These are phyloP conservation scores for Pyrrhoderma lamaoense DNA, from an alignment of 1,284 basidiomycete genomes.

Conservation along the genomic window DNA sequence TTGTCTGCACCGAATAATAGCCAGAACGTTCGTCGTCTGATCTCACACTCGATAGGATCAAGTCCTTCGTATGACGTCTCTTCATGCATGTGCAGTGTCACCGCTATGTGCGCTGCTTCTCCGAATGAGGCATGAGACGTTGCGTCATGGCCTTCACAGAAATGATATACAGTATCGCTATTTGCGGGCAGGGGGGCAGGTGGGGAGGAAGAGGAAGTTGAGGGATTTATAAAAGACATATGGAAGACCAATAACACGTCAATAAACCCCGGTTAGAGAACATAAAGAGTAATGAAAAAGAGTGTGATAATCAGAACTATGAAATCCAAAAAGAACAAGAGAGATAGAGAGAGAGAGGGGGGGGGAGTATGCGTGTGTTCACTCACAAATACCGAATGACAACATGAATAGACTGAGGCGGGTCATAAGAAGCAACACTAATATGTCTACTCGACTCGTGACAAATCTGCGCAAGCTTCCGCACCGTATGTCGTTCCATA, in stretches of 20 bases:
- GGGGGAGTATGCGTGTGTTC: too few species aligned
- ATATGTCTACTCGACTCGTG: slow-evolving; percentile 77
- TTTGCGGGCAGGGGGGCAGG: neutral
- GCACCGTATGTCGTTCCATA: slow-evolving; percentile 69
- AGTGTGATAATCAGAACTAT: too few species aligned
- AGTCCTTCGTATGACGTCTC: slow-evolving; percentile 72
- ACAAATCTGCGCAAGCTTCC: slow-evolving; percentile 70
- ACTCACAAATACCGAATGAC: slow-evolving; percentile 83
- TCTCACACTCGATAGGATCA: slow-evolving; percentile 79
- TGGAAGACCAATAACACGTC: too few species aligned
- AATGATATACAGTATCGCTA: slow-evolving; percentile 79
- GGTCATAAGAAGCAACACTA: slow-evolving; percentile 72
- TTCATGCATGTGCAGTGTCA: slow-evolving; percentile 77
- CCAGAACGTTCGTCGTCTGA: slow-evolving; percentile 78
- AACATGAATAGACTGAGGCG: slow-evolving; percentile 73
- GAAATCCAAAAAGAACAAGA: slow-evolving; percentile 11
- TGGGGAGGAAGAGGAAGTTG: slow-evolving; percentile 3
- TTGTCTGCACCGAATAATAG: slow-evolving; percentile 82
- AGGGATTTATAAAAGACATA: slow-evolving; percentile 16
- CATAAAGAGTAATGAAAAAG: neutral
- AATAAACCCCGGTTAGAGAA: too few species aligned
- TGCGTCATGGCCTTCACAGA: slow-evolving; percentile 79
- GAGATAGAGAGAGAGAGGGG: too few species aligned
- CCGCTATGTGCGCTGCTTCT: slow-evolving; percentile 73
- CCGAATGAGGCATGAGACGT: slow-evolving; percentile 82